Base-by-base conservation (phyloP, 139 green algal genomes). In the Chlorella sp. region DNA sequence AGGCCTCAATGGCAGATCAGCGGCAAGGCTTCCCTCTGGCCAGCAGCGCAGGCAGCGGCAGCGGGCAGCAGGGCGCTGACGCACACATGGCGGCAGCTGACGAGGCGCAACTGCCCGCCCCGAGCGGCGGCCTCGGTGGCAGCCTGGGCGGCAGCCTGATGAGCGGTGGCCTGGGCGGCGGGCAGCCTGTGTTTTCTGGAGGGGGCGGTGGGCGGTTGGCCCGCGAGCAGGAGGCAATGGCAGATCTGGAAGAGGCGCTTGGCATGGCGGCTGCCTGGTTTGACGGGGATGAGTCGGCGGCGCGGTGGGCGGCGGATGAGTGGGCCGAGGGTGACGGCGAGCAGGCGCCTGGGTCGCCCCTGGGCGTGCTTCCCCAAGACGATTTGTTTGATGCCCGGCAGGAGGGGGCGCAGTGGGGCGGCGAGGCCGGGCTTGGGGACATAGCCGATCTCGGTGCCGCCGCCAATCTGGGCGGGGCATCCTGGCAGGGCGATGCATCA, bases 251-350 rank as follows among this genome's bases (percentile, higher is more conserved):
- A 39, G 36, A 88, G 40, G 84, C 84, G 0, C 84, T 88, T 32
- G 39, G 66, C 66, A 28, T 88, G 84, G 84, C 84, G 32, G 68
- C 68, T 3, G 84, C 84, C 32, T 88, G 42, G 18, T 88, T 88
- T 81, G 68, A 34, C 9, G 84, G 84, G 4, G 68, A 88, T 14
- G 34, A 48, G 3, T 53, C 37, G 16, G 84, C 36, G 15, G 84
- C 66, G 39, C 3, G 30, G 34, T 88, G 84, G 84, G 84, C 68
- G 68, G 37, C 36, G 37, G 37, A 28, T 21, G 48, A 19, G 14
- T 48, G 12, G 15, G 75, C 18, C 75, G 34, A 30, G 16, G 36
- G 71, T 34, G 28, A 30, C 71, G 71, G 32, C 71, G 71, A 16
- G 30, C 21, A 14, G 14, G 34, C 34, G 34, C 75, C 75, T 37